Base-by-base conservation (phyloP, 2,329 filamentous ascomycete species). In the Lasiodiplodia sp. region DNA sequence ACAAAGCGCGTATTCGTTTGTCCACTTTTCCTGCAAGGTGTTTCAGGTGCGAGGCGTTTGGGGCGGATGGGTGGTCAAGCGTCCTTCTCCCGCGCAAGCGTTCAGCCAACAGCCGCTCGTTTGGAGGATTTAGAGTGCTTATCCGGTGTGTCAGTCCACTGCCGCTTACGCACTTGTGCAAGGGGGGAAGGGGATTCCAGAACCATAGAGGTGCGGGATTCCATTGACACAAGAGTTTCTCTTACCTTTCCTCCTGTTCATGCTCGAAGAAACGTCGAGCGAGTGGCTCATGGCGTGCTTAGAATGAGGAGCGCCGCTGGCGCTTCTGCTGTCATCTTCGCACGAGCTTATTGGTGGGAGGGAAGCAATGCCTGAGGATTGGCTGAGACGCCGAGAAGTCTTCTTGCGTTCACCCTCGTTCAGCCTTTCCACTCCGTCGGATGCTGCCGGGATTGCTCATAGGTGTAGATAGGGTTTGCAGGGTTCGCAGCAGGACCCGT, bases 11-110 rank as follows among this genome's bases (percentile, higher is more conserved):
- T 38, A 12, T 60, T 34, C 21, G n/a, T 47, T 51, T n/a, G n/a
- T 64, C 60, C 11, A 14, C 47, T 31, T 47, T 60, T 60, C n/a
- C 23, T 23, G 44, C 60, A 64, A 64, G 47, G 60, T 25, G 60
- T 64, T 64, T 64, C 60, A 64, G 60, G 60, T 64, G 52, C 28
- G 44, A n/a, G 58, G 31, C 47, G 31, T 64, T 64, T 63, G 40
- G 28, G 31, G 31, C n/a, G 58, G 40, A 47, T 12, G 44, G 21
- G 60, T 64, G 44, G n/a, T 52, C 60, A 47, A 49, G 60, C 44
- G 28, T 52, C 21, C 31, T 51, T 63, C n/a, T n/a, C 37, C 28
- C 10, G 56, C 34, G 28, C 8, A 5, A 34, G 14, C 8, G 57
- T 31, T 18, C 47, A 8, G n/a, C 31, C 58, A 49, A 31, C 47